phyloP scores from a whole-genome alignment of 768 basidiomycete genomes.

The Rhizopogon vinicolor region DNA sequence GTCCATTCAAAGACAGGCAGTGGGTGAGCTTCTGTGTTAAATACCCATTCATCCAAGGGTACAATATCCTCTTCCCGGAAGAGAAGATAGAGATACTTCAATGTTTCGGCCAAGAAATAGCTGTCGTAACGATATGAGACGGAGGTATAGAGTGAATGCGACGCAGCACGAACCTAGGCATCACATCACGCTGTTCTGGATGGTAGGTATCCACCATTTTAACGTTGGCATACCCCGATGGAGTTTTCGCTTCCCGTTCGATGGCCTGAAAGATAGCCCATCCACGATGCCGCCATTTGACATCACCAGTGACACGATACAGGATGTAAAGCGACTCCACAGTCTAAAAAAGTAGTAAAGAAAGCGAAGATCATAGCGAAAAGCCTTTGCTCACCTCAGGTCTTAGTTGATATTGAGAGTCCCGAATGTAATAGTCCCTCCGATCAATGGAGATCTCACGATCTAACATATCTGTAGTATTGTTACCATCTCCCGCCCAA shows the following conservation, averaged over 20 bases:
- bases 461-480: slow-evolving; percentile 10
- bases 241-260: slow-evolving; percentile 52
- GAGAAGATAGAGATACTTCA: slow-evolving; percentile 72
- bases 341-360: slow-evolving; percentile 39
- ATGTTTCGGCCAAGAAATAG: slow-evolving; percentile 55
- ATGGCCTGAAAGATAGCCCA: slow-evolving; percentile 71
- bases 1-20: slow-evolving; percentile 69
- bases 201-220: slow-evolving; percentile 39
- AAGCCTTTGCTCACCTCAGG: slow-evolving; percentile 53
- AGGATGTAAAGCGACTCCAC: slow-evolving; percentile 69
- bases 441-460: slow-evolving; percentile 18
- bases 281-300: slow-evolving; percentile 64
- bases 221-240: slow-evolving; percentile 59
- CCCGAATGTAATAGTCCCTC: slow-evolving; percentile 52
- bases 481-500: slow-evolving; percentile 21
- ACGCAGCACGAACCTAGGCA: slow-evolving; percentile 65
- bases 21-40: slow-evolving; percentile 76
- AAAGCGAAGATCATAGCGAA: not conserved
- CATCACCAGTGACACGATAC: slow-evolving; percentile 66
- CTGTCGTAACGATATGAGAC: slow-evolving; percentile 17
- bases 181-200: slow-evolving; percentile 43
- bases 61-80: slow-evolving; percentile 62
- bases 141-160: not conserved
- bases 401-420: slow-evolving; percentile 50
- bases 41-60: slow-evolving; percentile 51